phyloP scores from a whole-genome alignment of 345 rosid species.

The Salix arbutifolia region DNA sequence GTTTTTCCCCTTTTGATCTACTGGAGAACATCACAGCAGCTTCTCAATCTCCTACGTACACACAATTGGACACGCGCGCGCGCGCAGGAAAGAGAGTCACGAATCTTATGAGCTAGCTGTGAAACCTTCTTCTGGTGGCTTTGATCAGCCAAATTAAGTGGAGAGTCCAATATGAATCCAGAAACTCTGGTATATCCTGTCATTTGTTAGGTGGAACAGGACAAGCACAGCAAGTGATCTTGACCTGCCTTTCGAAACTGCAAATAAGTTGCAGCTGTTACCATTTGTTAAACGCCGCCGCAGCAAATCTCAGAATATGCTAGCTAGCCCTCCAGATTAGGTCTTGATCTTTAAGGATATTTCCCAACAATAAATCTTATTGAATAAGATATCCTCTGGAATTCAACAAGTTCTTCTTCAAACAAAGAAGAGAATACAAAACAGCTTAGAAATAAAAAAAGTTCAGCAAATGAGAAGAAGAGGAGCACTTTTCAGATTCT shows the following conservation, averaged over 20 bases:
- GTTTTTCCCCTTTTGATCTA: not conserved
- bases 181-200: not conserved
- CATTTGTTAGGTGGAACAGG: not conserved
- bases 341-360: not conserved
- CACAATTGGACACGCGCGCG: not conserved
- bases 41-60: not conserved
- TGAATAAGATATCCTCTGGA: too few relatives aligned
- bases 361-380: too few relatives aligned
- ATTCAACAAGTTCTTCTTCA: too few relatives aligned
- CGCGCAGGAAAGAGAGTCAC: not conserved
- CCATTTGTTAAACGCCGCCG: not conserved
- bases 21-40: not conserved
- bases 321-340: slow-evolving; percentile 5
- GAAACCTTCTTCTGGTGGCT: not conserved
- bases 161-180: slow-evolving; percentile 11
- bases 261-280: not conserved
- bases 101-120: not conserved
- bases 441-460: too few relatives aligned
- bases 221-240: not conserved
- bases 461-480: too few relatives aligned
- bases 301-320: not conserved
- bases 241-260: not conserved
- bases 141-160: slow-evolving; percentile 15
- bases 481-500: too few relatives aligned
- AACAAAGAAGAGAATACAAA: too few relatives aligned